phyloP scores from a whole-genome alignment of 1,284 basidiomycete species.

The Mycosarcoma mackinlayi region DNA sequence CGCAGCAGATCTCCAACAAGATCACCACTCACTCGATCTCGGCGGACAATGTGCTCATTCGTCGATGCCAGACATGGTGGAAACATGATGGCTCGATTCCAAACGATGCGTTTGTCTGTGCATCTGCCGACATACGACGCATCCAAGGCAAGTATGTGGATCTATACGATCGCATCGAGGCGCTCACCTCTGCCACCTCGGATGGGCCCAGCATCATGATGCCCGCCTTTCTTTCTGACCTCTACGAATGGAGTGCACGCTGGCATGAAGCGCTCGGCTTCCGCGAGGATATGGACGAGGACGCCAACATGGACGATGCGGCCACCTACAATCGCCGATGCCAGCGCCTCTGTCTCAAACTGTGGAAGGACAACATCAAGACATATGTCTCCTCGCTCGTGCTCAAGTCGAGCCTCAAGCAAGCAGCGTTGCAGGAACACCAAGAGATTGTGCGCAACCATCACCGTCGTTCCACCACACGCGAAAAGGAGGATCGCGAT shows the following conservation, averaged over 20 bases:
- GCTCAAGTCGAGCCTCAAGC: slow-evolving; percentile 46
- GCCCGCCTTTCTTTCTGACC: slow-evolving; percentile 46
- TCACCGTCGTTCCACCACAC: slow-evolving; percentile 34
- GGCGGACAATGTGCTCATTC: slow-evolving; percentile 39
- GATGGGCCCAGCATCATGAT: slow-evolving; percentile 50
- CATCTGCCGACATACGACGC: slow-evolving; percentile 39
- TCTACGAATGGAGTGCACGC: slow-evolving; percentile 43
- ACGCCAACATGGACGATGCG: slow-evolving; percentile 22
- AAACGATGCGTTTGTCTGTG: slow-evolving; percentile 44
- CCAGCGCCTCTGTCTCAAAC: slow-evolving; percentile 34
- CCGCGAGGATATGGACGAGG: slow-evolving; percentile 37
- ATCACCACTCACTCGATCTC: slow-evolving; percentile 44
- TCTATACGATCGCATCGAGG: slow-evolving; percentile 46
- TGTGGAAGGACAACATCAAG: slow-evolving; percentile 53
- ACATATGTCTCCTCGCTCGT: slow-evolving; percentile 47
- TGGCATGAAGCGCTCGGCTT: slow-evolving; percentile 42
- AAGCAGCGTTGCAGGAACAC: slow-evolving; percentile 44
- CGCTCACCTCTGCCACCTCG: slow-evolving; percentile 33
- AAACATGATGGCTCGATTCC: slow-evolving; percentile 31
- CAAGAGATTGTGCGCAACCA: slow-evolving; percentile 49
- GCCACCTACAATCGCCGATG: slow-evolving; percentile 25
- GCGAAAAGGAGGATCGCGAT: slow-evolving; percentile 39
- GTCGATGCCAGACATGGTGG: slow-evolving; percentile 50
- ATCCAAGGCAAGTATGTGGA: slow-evolving; percentile 51
- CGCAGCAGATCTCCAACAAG: slow-evolving; percentile 53